Evolutionary conservation across 345 rosid species (phyloP), one percentile per base, ranked within the genome.

Genomic region (Sonneratia alba): DNA sequence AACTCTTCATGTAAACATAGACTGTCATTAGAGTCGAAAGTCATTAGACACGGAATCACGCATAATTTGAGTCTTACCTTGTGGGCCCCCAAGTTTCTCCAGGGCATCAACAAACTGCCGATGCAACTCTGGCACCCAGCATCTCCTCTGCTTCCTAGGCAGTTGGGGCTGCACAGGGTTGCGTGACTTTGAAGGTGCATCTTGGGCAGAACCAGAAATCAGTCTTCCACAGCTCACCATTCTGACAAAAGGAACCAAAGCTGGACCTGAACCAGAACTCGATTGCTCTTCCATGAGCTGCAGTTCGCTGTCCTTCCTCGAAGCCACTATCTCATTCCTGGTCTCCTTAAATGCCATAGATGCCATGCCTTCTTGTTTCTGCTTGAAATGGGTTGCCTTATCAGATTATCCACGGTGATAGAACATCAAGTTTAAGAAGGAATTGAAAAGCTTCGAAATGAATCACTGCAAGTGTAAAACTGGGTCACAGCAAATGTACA

Each of bases 91-190:
- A 43, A 84, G 87, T 48, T 78, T 79, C 51, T 76, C 80, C 67
- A 84, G 75, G 71, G 87, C 83, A 70, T 76, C 70, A 10, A 81
- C 72, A 67, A 84, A 84, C 19, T 71, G 74, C 70, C 74, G 80
- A 62, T 84, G 87, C 71, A 84, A 76, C 69, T 81, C 83, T 15
- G 85, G 79, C 15, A 83, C 80, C 87, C 87, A 84, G 79, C 79
- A 78, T 48, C 87, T 67, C 75, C 87, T 74, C 71, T 77, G 82
- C 71, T 84, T 84, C 87, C 80, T 79, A 36, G 43, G 27, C 73
- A 68, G 36, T 32, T 51, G 71, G 21, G 64, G 80, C 66, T 16
- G 62, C 24, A 36, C 51, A 1, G 27, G n/a, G 16, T 49, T 70
- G 42, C 16, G 38, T 15, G 40, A 36, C 14, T 6, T 71, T 43